A percentile compares a stretch with the other conserved stretches of the same genome.
These are phyloP conservation scores for Biscogniauxia sp. DNA, from an alignment of 2,329 filamentous ascomycete species.

Conservation along the genomic window DNA sequence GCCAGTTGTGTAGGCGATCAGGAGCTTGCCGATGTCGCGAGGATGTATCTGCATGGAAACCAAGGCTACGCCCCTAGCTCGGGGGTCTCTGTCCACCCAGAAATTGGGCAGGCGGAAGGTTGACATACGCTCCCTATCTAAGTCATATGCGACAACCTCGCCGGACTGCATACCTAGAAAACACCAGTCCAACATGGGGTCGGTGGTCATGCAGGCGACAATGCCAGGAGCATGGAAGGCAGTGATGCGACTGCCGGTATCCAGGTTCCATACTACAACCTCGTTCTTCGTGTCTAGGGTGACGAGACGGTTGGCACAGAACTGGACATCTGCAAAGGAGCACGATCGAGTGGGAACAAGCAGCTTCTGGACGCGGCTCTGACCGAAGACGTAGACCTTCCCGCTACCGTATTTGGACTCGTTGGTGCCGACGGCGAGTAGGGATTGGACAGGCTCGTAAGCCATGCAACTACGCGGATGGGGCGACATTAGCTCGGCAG, in stretches of 20 bases:
- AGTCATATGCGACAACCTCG: constrained; percentile 87
- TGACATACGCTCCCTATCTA: constrained; percentile 74
- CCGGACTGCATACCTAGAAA: constrained; percentile 80
- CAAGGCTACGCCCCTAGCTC: constrained; percentile 58
- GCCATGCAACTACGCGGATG: constrained; percentile 67
- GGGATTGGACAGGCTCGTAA: constrained; percentile 91
- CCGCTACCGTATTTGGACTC: constrained; percentile 83
- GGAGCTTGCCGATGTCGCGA: constrained; percentile 83
- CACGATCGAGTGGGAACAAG: constrained; percentile 69
- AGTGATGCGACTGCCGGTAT: constrained; percentile 63
- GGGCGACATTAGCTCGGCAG: constrained; percentile 10
- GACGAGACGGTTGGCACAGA: constrained; percentile 81
- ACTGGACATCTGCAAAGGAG: constrained; percentile 75
- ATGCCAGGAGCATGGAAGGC: constrained; percentile 74
- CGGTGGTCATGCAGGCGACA: constrained; percentile 72
- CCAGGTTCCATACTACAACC: constrained; percentile 77
- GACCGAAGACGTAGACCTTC: constrained; percentile 86
- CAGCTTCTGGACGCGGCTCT: constrained; percentile 73
- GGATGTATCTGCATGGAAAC: constrained; percentile 84
- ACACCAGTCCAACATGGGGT: constrained; percentile 91
- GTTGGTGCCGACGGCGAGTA: constrained; percentile 87
- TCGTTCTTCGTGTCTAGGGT: constrained; percentile 86
- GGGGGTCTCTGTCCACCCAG: constrained; percentile 73
- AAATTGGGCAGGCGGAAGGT: constrained; percentile 83
- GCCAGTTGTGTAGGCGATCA: constrained; percentile 88